phyloP scores from a whole-genome alignment of 75 land plant species.

The Ceratopteris richardii region DNA sequence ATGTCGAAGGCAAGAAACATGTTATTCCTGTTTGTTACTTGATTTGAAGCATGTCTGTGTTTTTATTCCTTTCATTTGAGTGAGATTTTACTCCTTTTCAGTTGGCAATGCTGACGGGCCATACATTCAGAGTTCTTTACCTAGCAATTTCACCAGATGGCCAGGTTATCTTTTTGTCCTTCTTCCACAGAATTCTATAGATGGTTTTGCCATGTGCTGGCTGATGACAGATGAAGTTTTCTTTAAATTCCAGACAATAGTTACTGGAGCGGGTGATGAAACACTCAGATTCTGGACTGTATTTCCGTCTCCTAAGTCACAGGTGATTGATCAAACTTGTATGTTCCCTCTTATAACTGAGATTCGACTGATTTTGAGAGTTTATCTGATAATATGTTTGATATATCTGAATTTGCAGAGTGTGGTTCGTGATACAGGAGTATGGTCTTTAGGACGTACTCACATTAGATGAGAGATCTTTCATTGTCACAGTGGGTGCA shows the following conservation, averaged over 20 bases:
- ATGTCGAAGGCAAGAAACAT: conserved; percentile 71
- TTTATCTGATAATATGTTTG: neutral
- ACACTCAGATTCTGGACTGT: conserved; percentile 93
- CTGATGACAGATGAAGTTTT: too few species aligned
- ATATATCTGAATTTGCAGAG: too few species aligned
- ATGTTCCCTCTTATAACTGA: neutral
- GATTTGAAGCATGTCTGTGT: conserved; percentile 7
- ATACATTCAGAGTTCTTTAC: conserved; percentile 78
- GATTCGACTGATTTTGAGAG: neutral
- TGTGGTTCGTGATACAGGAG: conserved; percentile 49
- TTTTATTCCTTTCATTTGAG: neutral
- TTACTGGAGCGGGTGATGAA: conserved; percentile 97
- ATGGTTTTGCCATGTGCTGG: too few species aligned
- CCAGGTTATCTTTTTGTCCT: conserved; percentile 44
- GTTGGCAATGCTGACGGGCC: conserved; percentile 96
- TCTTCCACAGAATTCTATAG: too few species aligned
- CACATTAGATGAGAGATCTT: conserved; percentile 39
- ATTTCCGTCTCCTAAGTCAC: conserved; percentile 79
- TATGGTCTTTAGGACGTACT: conserved; percentile 63
- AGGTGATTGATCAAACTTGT: conserved; percentile 19
- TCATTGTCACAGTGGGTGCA: neutral
- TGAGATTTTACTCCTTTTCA: too few species aligned
- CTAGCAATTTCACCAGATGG: conserved; percentile 98
- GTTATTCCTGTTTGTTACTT: too few species aligned
- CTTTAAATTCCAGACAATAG: conserved; percentile 69